Conservation (phyloP, 73 alveolate genomes). For the Stentor roeselii region DNA sequence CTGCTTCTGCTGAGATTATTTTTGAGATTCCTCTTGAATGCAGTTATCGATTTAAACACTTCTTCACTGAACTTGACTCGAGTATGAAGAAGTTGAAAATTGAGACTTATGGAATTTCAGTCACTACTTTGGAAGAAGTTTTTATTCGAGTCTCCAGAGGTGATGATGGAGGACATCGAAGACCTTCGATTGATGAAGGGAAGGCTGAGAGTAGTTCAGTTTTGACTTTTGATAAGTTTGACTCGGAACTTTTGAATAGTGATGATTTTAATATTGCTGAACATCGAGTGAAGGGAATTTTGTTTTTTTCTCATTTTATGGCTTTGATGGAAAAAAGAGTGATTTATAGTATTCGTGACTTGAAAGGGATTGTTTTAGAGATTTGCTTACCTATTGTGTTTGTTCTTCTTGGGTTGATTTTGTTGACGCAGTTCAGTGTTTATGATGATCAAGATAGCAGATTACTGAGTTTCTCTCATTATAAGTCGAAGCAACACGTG, state of each 20-base stretch:
- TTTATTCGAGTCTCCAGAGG: constrained; percentile 75
- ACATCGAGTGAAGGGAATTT: constrained; percentile 43
- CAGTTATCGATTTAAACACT: constrained; percentile 54
- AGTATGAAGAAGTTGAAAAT: constrained; percentile 58
- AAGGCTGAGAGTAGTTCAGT: neutral
- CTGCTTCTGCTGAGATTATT: constrained; percentile 68
- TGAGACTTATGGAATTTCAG: constrained; percentile 85
- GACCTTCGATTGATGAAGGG: neutral
- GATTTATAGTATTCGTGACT: constrained; percentile 48
- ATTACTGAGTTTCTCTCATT: neutral
- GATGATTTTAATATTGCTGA: constrained; percentile 60
- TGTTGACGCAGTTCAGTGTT: constrained; percentile 32
- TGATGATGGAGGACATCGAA: constrained; percentile 13
- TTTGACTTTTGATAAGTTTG: neutral
- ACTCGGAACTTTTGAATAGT: neutral
- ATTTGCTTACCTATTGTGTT: constrained; percentile 61
- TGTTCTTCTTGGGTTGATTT: constrained; percentile 58
- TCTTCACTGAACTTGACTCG: constrained; percentile 68
- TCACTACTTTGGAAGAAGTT: constrained; percentile 95
- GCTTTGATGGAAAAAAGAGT: constrained; percentile 60
- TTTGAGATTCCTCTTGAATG: constrained; percentile 62
- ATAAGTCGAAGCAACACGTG: neutral
- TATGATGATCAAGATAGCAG: constrained; percentile 20
- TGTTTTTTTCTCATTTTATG: constrained; percentile 47
- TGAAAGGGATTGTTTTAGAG: constrained; percentile 58